Evolutionary conservation across 257 asterid species (phyloP), one percentile per base, ranked within the genome.

Genomic region (Leonotis leonurus): DNA sequence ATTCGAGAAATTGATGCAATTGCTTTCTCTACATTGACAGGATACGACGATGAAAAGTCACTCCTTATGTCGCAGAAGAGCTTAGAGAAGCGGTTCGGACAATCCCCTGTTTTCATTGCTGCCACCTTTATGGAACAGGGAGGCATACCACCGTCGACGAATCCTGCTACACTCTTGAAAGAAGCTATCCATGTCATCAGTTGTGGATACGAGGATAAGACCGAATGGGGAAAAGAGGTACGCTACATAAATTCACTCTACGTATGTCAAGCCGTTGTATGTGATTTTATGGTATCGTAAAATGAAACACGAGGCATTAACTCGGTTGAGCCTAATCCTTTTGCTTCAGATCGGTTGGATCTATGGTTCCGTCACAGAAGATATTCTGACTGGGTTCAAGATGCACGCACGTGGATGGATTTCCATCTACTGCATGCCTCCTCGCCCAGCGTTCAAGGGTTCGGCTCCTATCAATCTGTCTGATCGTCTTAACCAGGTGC

Each of bases 151-250:
- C 89, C 95, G 0, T 65, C 96, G 13, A 81, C 97, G 27, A 89
- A 83, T 79, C 79, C 95, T 0, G 86, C 89, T 46, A 75, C 85
- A 60, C 97, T 87, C 44, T 70, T 92, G 73, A 89, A 85, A 77
- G 99, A 92, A 83, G 99, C 99, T 52, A 92, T 92, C 63, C 99
- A 92, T 68, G 99, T 92, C 62, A 86, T 92, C 54, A 92, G 97
- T 65, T 92, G 99, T 75, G 97, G 97, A 39, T 92, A 89, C 1
- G 99, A 92, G 72, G 97, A 89, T 77, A 92, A 92, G 68, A 81
- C 95, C 2, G 97, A 92, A 62, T 92, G 99, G 99, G 99, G 97
- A 59, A 83, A 86, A 85, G 99, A 89, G 96, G 99, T 92, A 27
- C n/a, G n/a, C n/a, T n/a, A n/a, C 56, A 2, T 37, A 40, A 32